Evolutionary conservation across 2,329 filamentous ascomycete genomes (phyloP), one percentile per base, ranked within the genome.

Genomic region (Sordariomycetes sp.): DNA sequence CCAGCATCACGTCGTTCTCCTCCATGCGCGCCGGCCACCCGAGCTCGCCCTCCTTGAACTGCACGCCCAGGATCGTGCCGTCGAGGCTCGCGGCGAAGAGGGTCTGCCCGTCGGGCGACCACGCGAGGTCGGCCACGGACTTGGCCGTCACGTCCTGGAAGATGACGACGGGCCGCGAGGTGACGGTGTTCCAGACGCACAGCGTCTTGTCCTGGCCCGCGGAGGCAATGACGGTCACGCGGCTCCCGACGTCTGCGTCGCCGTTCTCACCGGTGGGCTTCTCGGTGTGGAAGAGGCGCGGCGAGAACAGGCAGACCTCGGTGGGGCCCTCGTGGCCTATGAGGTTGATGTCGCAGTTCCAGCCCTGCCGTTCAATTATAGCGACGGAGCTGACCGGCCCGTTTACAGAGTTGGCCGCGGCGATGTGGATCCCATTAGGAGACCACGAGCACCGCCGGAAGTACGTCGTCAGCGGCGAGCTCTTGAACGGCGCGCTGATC

Each of bases 371-470:
- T 68, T 94, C 91, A 59, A 99, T 90, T 60, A 99, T 97, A 4
- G 94, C 93, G 35, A 97, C 93, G 0, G 93, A 96, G 74, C 90
- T 97, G 25, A 99, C 94, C 1, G 94, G 95, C 0, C 94, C 94
- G 68, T 99, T 99, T 22, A 96, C 92, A 0, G 94, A 92, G 70
- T 99, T 99, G 7, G 94, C 90, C 3, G 94, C 94, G 3, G 94
- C 94, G 61, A 99, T 97, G 66, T 97, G 93, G 66, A 93, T 92
- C 8, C 94, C 94, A 70, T 99, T 94, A 0, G 94, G 95, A 2
- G 91, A 97, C 94, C 94, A 99, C 1, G 93, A 97, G 70, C 92
- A 97, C 62, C 94, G 80, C 61, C 94, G 84, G 69, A 99, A 99
- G 71, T 99, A 99, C 1, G 94, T 97, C 0, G 94, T 99, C 10